Base-by-base conservation (phyloP, 148 eudicot species). In the Rhododendron griersonianum region DNA sequence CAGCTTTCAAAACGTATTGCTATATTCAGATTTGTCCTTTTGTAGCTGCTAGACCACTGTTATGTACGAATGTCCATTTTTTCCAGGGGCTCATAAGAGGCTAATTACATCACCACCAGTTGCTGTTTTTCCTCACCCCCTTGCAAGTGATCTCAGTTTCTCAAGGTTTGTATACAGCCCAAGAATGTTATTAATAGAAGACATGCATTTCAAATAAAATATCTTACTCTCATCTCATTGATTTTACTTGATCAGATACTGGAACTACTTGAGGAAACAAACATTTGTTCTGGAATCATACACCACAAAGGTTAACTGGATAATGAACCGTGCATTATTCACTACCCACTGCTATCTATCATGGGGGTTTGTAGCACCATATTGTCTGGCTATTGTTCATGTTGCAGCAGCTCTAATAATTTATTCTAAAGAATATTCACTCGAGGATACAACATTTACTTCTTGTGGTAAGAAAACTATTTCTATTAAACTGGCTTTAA, bases 191-290 rank as follows among this genome's bases (percentile, higher is more conserved):
- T 80, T 37, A 14, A 7, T 69, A 21, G 19, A 84, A 67, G 35
- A 30, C n/a, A 10, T 63, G 86, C 30, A 61, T 83, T 44, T 83
- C 53, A 53, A 48, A n/a, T 55, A 28, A 76, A 78, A 23, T 48
- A 82, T 71, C 65, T 21, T 55, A 18, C 59, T 15, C 33, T 80
- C 59, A 18, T 30, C 37, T 81, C 63, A 44, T 47, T 74, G 16
- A 55, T 82, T 87, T 71, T 81, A 53, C 25, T 77, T 90, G 82
- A 85, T 28, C 57, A 97, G 99, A 93, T 97, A 97, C 77, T 97
- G 99, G 99, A 96, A 96, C 90, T 96, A 96, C 91, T 91, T 96
- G 93, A 92, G 99, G 89, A 96, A 96, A 90, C 98, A 96, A 91
- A 96, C 99, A 69, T 96, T 96, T 90, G 99, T 96, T 83, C 85